Base-by-base conservation (phyloP, 257 asterid species). In the Rubia yunnanensis region DNA sequence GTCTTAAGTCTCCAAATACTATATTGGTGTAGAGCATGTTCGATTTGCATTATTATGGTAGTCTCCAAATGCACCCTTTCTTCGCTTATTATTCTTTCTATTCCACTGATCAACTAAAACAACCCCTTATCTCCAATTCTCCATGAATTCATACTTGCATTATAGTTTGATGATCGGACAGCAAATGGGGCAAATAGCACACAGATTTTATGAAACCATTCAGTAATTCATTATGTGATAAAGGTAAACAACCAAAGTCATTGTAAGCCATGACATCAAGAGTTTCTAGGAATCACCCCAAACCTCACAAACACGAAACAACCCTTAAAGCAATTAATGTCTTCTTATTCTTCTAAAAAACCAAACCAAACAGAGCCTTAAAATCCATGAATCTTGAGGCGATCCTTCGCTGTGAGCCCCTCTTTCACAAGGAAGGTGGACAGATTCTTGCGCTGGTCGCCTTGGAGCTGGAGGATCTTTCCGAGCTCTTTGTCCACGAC, bases 371-470 rank as follows among this genome's bases (percentile, higher is more conserved):
- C 9, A 8, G 39, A 22, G 27, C 1, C 71, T 76, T 72, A 90
- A 65, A 90, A 90, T 73, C 96, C 97, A 80, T 90, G 97, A 75
- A 90, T 84, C 84, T 90, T 87, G 79, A 90, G 81, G 24, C 80
- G 84, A 13, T 85, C 96, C 76, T 90, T 90, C 76, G 81, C 86
- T 22, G 80, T 90, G 7, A 90, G 69, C 1, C 92, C 89, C 7
- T 83, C 88, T 41, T 5, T 57, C 17, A 72, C 67, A 10, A 90
- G 78, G 74, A 90, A 90, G 28, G 77, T 84, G 18, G 92, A 84
- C 1, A 77, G 95, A 63, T 90, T 90, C 90, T 87, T 90, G 52
- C 96, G 85, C 71, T 87, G 97, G 75, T 90, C 96, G 0, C 96
- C 97, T 72, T 87, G 97, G 5, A 90, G 87, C 75, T 90, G 97